Evolutionary conservation across 192 early-diverging fungal species (phyloP).

Genomic region (Chytriomyces sp.): DNA sequence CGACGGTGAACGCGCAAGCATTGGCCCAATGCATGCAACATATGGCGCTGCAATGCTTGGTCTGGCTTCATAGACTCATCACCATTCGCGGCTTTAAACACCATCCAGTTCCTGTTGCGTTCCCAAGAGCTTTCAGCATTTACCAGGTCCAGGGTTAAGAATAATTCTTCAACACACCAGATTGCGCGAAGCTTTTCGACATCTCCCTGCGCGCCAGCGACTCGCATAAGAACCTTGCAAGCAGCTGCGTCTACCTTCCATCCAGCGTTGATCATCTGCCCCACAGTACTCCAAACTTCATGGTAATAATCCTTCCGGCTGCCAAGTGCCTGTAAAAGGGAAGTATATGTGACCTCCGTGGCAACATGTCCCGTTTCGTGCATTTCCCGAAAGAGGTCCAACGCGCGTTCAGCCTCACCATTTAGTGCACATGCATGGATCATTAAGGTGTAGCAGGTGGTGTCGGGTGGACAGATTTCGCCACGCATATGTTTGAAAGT

Average conservation of each 20-base stretch:
- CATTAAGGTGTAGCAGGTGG: slow-evolving; percentile 83
- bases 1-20: not conserved
- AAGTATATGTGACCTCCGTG: slow-evolving; percentile 85
- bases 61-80: slow-evolving; percentile 7
- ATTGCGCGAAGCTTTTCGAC: slow-evolving; percentile 65
- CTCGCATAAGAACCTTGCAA: slow-evolving; percentile 80
- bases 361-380: slow-evolving; percentile 64
- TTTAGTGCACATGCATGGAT: slow-evolving; percentile 87
- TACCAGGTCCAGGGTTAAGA: too few species aligned
- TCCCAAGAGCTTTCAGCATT: too few species aligned
- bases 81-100: not conserved
- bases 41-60: not conserved
- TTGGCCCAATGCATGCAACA: slow-evolving; percentile 16
- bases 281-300: slow-evolving; percentile 77
- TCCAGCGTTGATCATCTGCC: slow-evolving; percentile 85
- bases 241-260: slow-evolving; percentile 78
- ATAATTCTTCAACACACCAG: slow-evolving; percentile 51
- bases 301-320: slow-evolving; percentile 79
- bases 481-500: slow-evolving; percentile 86
- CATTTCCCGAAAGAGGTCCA: slow-evolving; percentile 93
- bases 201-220: slow-evolving; percentile 74
- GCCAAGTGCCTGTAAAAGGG: slow-evolving; percentile 83
- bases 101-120: slow-evolving; percentile 19
- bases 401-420: slow-evolving; percentile 83
- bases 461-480: slow-evolving; percentile 76